These are phyloP conservation scores for Wakefieldia striispora DNA, from an alignment of 768 basidiomycete genomes.

Conservation along the genomic window DNA sequence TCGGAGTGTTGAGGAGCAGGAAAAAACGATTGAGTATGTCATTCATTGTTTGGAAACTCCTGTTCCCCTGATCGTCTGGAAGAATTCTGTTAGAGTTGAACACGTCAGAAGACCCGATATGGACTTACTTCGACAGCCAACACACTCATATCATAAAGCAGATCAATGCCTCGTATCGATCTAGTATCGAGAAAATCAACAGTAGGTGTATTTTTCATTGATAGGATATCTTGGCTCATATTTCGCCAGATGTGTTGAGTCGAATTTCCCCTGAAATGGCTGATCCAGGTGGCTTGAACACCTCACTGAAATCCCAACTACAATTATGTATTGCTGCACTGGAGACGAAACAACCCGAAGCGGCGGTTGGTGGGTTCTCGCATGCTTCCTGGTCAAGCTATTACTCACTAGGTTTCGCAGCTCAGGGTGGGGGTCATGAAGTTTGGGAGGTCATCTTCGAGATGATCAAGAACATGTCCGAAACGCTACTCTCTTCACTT, in stretches of 20 bases:
- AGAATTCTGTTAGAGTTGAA: constrained; percentile 90
- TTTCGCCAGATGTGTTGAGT: constrained; percentile 44
- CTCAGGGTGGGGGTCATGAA: constrained; percentile 66
- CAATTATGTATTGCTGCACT: constrained; percentile 56
- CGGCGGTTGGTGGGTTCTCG: constrained; percentile 48
- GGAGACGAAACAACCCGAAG: constrained; percentile 63
- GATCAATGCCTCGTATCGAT: constrained; percentile 62
- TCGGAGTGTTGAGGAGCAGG: constrained; percentile 87
- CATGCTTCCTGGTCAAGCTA: neutral
- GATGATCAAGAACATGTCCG: constrained; percentile 85
- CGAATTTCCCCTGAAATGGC: constrained; percentile 36
- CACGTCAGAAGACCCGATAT: constrained; percentile 84
- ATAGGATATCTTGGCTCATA: constrained; percentile 2
- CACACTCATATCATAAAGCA: constrained; percentile 81
- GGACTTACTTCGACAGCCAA: constrained; percentile 94
- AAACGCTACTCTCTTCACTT: constrained; percentile 76
- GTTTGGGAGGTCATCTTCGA: constrained; percentile 79
- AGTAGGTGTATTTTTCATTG: constrained; percentile 33
- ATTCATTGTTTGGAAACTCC: neutral
- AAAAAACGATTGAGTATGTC: constrained; percentile 91
- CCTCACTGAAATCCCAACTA: constrained; percentile 55
- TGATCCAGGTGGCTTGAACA: constrained; percentile 39
- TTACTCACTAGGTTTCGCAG: constrained; percentile 36
- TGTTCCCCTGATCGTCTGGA: constrained; percentile 7
- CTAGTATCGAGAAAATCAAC: constrained; percentile 48